Evolutionary conservation across 2,329 filamentous ascomycete species (phyloP), one percentile per base, ranked within the genome.

Genomic region (Colletotrichum somersetense): DNA sequence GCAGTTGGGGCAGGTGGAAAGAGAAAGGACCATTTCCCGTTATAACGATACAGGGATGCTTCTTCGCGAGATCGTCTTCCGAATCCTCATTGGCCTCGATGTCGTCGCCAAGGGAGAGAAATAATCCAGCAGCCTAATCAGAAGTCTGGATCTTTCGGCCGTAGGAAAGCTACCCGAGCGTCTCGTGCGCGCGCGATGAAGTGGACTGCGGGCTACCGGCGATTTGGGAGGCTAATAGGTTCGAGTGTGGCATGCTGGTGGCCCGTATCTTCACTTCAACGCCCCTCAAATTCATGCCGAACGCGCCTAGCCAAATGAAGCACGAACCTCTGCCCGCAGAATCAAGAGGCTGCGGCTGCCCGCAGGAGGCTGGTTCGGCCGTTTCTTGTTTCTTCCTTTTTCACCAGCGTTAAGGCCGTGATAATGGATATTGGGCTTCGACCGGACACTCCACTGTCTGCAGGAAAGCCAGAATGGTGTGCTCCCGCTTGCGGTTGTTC

Each of bases 391-490:
- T 35, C 35, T 10, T 42, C 30, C 23, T 35, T 53, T 33, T 30
- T 63, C 18, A 53, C 33, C 16, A 38, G 50, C 62, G 11, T 55
- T 56, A 46, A 38, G 62, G 62, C 62, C 38, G 50, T 46, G 35
- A 26, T 46, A 18, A 33, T 53, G 18, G 40, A 64, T 20, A 46
- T 26, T 26, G 38, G 50, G 38, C 38, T 50, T 33, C 38, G 5
- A 35, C 26, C 40, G 40, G 40, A 33, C 38, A 42, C n/a, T 33
- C 33, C 20, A 14, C 20, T 50, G n/a, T 48, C 40, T n/a, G 44
- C 42, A 12, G 30, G 44, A 33, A 7, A 62, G 33, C 44, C 30
- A 42, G 23, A 7, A 50, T 50, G 20, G 23, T 40, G 14, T 38
- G 59, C 12, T 38, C 30, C 44, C 33, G 23, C 16, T 50, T 14